These are phyloP conservation scores for Verticillium alfalfae DNA, from an alignment of 2,329 filamentous ascomycete genomes.

Conservation along the genomic window DNA sequence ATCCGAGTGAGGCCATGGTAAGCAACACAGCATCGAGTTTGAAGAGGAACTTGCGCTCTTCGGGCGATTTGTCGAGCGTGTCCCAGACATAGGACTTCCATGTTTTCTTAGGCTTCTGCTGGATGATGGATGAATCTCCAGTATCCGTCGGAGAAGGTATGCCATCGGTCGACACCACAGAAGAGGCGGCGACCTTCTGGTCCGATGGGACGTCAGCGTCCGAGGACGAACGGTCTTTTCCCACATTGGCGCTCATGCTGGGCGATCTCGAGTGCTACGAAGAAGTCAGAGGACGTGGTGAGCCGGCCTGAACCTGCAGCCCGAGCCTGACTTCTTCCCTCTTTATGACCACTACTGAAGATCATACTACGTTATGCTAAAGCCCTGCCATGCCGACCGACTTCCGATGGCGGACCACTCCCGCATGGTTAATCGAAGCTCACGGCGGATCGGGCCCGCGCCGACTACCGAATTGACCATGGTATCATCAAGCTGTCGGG, in stretches of 20 bases:
- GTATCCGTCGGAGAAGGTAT: neutral
- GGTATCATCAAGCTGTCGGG: neutral
- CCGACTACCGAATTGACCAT: neutral
- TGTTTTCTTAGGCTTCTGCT: slow-evolving; percentile 26
- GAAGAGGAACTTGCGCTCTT: slow-evolving; percentile 32
- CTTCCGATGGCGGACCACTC: neutral
- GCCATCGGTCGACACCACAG: neutral
- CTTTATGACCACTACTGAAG: neutral
- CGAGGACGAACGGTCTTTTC: neutral
- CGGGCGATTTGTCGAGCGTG: slow-evolving; percentile 34
- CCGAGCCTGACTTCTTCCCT: neutral
- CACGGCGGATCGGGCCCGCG: neutral
- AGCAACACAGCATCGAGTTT: slow-evolving; percentile 35
- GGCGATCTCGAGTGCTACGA: neutral
- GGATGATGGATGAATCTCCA: slow-evolving; percentile 6
- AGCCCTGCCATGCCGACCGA: neutral
- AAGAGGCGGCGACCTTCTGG: neutral
- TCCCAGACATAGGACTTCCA: slow-evolving; percentile 47
- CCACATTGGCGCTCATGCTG: neutral
- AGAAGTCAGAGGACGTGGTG: neutral
- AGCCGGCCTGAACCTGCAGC: neutral
- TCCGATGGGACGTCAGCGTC: neutral
- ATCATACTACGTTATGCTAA: neutral
- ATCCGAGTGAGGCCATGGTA: slow-evolving; percentile 22
- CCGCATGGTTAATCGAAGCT: neutral